These are phyloP conservation scores for Alternaria arbusti DNA, from an alignment of 2,329 filamentous ascomycete species.

Conservation along the genomic window DNA sequence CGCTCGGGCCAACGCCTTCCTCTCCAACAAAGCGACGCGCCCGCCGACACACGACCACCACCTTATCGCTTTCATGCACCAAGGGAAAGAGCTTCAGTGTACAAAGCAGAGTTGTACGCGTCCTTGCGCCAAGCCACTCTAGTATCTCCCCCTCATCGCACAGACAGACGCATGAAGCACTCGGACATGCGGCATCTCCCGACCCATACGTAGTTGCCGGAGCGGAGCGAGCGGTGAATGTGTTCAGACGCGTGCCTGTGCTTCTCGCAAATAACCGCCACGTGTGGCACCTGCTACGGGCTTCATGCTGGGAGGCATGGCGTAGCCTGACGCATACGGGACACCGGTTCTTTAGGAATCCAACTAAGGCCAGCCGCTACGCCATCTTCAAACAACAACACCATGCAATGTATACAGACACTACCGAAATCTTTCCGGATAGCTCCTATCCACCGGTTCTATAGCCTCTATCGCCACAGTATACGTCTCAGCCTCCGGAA, in stretches of 20 bases:
- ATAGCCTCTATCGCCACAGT: neutral
- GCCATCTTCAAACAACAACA: slow-evolving; percentile 9
- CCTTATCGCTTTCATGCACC: neutral
- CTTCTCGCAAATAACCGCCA: neutral
- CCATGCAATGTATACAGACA: slow-evolving; percentile 7
- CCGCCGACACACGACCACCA: neutral
- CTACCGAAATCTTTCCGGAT: neutral
- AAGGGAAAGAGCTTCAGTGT: neutral
- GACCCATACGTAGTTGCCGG: neutral
- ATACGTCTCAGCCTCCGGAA: slow-evolving; percentile 2
- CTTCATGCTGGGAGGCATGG: slow-evolving; percentile 17
- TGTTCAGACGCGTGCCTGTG: neutral
- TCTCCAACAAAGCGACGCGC: neutral
- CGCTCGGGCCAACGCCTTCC: slow-evolving; percentile 1
- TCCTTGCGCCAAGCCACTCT: neutral
- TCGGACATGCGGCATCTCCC: neutral
- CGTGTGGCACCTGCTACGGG: slow-evolving; percentile 5
- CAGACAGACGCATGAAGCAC: slow-evolving; percentile 4
- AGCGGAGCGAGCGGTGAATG: slow-evolving; percentile 3
- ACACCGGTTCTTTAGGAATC: slow-evolving; percentile 14
- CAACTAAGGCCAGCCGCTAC: slow-evolving; percentile 12
- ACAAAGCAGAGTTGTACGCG: neutral
- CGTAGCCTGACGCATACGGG: slow-evolving; percentile 14
- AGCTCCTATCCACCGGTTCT: neutral
- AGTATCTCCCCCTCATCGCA: neutral